phyloP scores from a whole-genome alignment of 345 rosid genomes.

The Gossypium sturtianum region DNA sequence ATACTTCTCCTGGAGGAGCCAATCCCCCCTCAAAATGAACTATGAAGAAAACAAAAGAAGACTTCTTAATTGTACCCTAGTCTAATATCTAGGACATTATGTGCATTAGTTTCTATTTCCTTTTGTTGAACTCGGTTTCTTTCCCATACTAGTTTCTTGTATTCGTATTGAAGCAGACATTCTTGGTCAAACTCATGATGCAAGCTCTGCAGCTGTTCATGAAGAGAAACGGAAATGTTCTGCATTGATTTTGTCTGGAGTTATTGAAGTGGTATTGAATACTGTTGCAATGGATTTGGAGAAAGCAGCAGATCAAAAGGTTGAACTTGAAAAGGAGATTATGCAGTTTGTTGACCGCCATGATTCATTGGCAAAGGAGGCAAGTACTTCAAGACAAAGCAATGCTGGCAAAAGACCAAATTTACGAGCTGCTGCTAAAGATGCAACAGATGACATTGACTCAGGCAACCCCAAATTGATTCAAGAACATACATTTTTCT shows the following conservation, averaged over 20 bases:
- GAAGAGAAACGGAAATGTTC: slow-evolving; percentile 52
- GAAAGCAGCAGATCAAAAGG: slow-evolving; percentile 41
- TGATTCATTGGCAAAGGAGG: slow-evolving; percentile 37
- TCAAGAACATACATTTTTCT: slow-evolving; percentile 43
- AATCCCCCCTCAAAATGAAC: not conserved
- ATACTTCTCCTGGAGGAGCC: too few relatives aligned
- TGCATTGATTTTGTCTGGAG: slow-evolving; percentile 45
- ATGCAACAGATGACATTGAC: slow-evolving; percentile 24
- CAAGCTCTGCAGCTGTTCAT: slow-evolving; percentile 39
- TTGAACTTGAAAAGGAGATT: slow-evolving; percentile 57
- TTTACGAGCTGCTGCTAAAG: slow-evolving; percentile 26
- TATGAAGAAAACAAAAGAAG: not conserved
- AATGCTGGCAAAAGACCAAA: slow-evolving; percentile 41
- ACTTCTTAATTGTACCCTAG: not conserved
- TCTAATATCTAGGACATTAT: slow-evolving; percentile 6
- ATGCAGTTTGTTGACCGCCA: slow-evolving; percentile 44
- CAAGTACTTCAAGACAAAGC: slow-evolving; percentile 36
- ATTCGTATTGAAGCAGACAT: slow-evolving; percentile 50
- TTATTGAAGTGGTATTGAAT: slow-evolving; percentile 61
- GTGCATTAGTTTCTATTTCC: not conserved
- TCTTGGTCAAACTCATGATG: slow-evolving; percentile 45
- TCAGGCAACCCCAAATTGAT: slow-evolving; percentile 25
- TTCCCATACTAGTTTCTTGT: slow-evolving; percentile 15
- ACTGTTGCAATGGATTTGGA: slow-evolving; percentile 47
- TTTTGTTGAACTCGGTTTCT: not conserved